phyloP scores from a whole-genome alignment of 495 filamentous ascomycete species.

The Bathelium albidoporum region DNA sequence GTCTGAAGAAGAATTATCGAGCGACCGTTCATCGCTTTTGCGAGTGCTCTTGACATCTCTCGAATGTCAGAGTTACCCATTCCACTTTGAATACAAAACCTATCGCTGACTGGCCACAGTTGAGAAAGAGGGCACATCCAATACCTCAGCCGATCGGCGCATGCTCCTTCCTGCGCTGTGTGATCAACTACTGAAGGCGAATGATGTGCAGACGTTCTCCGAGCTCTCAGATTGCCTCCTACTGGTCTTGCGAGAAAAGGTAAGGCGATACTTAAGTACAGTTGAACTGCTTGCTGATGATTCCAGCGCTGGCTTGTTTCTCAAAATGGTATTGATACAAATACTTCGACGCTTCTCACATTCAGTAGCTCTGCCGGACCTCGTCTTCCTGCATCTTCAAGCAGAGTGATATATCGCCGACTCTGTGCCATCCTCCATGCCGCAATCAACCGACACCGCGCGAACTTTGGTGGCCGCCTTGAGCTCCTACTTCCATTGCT shows the following conservation, averaged over 20 bases:
- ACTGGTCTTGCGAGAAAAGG: slow-evolving; percentile 13
- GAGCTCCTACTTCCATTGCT: slow-evolving; percentile 57
- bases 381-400: background rate
- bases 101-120: background rate
- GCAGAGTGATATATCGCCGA: slow-evolving; percentile 41
- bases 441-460: slow-evolving; percentile 49
- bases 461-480: slow-evolving; percentile 57
- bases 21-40: background rate
- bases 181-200: background rate
- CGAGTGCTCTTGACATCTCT: background rate
- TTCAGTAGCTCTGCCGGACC: background rate
- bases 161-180: background rate
- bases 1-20: background rate
- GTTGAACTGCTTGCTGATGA: background rate
- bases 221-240: slow-evolving; percentile 12
- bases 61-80: background rate
- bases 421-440: slow-evolving; percentile 46
- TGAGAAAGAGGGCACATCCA: background rate
- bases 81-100: background rate
- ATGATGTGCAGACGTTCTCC: background rate
- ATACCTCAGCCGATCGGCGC: background rate
- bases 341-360: background rate
- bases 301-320: slow-evolving; percentile 11
- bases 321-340: slow-evolving; percentile 16
- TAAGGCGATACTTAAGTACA: background rate